Evolutionary conservation across 2,329 filamentous ascomycete genomes (phyloP), one percentile per base, ranked within the genome.

Genomic region (Fusarium sarcochroum): DNA sequence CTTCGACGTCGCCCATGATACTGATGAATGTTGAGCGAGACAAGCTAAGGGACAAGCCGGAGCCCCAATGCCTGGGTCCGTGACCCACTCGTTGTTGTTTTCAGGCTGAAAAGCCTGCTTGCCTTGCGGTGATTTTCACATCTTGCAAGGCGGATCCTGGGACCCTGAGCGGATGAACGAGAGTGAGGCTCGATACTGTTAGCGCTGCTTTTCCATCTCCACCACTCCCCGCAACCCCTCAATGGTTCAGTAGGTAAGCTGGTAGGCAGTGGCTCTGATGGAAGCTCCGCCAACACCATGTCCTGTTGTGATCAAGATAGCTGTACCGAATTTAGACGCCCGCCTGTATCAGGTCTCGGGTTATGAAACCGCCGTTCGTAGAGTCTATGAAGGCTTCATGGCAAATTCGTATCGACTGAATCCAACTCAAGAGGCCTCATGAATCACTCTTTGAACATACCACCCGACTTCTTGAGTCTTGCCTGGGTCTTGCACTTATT

Each of bases 121-220:
- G 40, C 49, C 35, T 60, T 49, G 41, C 30, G 27, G 47, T 45
- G 46, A 51, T 63, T 59, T 52, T 53, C 66, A 42, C 52, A 42
- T 61, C 35, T 50, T 69, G 57, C 69, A 68, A 67, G 68, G 70
- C 51, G 60, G 53, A 68, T 61, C 71, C 68, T 57, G 49, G 62
- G 51, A 58, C 52, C 57, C 66, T 59, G 54, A 49, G 49, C 18
- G 59, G 57, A 64, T 58, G 53, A 47, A 60, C 41, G 21, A 63
- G 45, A 66, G 46, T 63, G 61, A 70, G 58, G 64, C 68, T 65
- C 60, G 47, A 58, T 58, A 53, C 46, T 53, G 38, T 30, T 32
- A 35, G 41, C 44, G 38, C 48, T 44, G 23, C 27, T 58, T 23
- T 40, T 46, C 47, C 38, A 51, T 46, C 47, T 58, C 58, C 52